phyloP scores from a whole-genome alignment of 176 grass and related monocot species.

The Avena insularis region DNA sequence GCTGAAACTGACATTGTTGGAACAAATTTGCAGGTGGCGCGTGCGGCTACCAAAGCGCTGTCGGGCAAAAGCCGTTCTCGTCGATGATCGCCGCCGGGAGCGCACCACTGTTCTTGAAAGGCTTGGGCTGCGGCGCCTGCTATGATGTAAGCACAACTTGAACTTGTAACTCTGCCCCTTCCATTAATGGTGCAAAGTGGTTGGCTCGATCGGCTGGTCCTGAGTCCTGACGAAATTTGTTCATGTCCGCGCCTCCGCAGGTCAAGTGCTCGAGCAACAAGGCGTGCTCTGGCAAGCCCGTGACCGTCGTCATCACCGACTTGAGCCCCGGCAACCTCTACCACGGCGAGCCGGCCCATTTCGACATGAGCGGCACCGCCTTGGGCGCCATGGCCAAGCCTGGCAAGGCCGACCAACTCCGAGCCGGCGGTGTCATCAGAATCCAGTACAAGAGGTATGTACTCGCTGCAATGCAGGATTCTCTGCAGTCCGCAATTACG shows the following conservation, averaged over 20 bases:
- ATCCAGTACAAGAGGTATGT: constrained; percentile 64
- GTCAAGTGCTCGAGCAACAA: constrained; percentile 58
- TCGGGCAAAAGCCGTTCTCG: constrained; percentile 58
- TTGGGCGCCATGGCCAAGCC: constrained; percentile 72
- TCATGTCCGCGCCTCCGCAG: constrained; percentile 40
- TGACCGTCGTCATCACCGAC: constrained; percentile 77
- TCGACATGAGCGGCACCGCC: constrained; percentile 87
- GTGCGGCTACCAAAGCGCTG: constrained; percentile 77
- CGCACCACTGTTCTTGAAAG: constrained; percentile 65
- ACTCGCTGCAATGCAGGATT: background rate
- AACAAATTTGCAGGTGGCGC: constrained; percentile 65
- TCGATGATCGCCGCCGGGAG: constrained; percentile 78
- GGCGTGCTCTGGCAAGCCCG: constrained; percentile 68
- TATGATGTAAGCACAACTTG: constrained; percentile 61
- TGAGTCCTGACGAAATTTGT: constrained; percentile 43
- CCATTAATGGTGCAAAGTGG: constrained; percentile 41
- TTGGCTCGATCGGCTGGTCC: constrained; percentile 1
- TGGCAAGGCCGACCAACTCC: constrained; percentile 60
- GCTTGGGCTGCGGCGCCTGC: constrained; percentile 86
- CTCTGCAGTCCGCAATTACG: background rate
- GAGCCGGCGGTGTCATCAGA: constrained; percentile 59
- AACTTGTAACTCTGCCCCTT: background rate
- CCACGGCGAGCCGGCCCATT: constrained; percentile 50
- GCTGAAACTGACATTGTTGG: constrained; percentile 1
- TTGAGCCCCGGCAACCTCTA: constrained; percentile 55